phyloP scores from a whole-genome alignment of 768 basidiomycete genomes.

The Lactarius hengduanensis region DNA sequence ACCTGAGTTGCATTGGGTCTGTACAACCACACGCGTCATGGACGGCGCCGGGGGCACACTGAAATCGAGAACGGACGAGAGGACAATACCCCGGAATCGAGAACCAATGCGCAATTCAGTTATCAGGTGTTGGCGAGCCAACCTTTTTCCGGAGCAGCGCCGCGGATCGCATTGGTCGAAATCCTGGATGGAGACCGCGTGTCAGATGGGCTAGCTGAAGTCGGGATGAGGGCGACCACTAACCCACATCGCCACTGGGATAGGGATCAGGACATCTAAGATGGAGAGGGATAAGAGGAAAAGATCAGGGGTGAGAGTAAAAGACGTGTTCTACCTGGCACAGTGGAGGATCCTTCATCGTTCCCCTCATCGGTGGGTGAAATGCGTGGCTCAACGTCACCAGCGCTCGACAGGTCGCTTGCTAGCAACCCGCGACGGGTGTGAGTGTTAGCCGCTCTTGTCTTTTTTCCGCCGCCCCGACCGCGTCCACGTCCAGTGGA shows the following conservation, averaged over 20 bases:
- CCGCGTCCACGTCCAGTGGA: slow-evolving; percentile 11
- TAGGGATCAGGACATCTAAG: slow-evolving; percentile 35
- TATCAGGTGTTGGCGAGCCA: slow-evolving; percentile 82
- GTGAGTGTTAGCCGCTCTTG: slow-evolving; percentile 6
- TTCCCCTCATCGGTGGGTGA: slow-evolving; percentile 6
- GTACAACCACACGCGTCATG: slow-evolving; percentile 9
- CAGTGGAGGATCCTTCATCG: slow-evolving; percentile 7
- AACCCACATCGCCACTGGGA: slow-evolving; percentile 97
- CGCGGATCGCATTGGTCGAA: slow-evolving; percentile 97
- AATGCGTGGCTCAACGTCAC: slow-evolving; percentile 30
- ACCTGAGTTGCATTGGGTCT: slow-evolving; percentile 83
- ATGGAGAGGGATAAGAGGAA: neutral
- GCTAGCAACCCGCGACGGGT: slow-evolving; percentile 9
- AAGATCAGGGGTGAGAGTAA: neutral
- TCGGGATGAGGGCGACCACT: slow-evolving; percentile 35
- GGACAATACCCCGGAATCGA: slow-evolving; percentile 86
- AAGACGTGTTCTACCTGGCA: neutral
- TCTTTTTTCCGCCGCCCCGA: slow-evolving; percentile 1
- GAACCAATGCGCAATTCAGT: slow-evolving; percentile 80
- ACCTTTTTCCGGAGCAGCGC: slow-evolving; percentile 84
- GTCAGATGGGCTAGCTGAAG: neutral
- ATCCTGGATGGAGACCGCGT: slow-evolving; percentile 52
- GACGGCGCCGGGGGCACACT: neutral
- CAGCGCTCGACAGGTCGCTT: slow-evolving; percentile 29
- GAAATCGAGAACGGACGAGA: slow-evolving; percentile 66